Evolutionary conservation across 1,284 basidiomycete genomes (phyloP), one percentile per base, ranked within the genome.

Genomic region (Cutaneotrichosporon curvatum): DNA sequence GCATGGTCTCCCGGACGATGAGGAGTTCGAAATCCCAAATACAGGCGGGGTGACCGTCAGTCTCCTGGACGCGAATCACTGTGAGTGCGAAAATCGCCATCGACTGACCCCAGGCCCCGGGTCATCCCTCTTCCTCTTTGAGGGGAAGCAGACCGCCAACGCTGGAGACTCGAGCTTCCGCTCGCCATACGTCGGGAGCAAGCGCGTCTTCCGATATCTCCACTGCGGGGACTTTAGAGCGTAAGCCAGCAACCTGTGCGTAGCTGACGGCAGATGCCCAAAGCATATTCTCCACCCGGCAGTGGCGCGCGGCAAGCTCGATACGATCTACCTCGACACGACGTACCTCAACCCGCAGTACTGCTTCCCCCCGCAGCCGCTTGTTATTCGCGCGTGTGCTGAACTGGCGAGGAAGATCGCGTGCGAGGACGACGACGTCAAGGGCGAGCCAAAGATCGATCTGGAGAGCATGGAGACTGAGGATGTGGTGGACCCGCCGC

Each of bases 51-150:
- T 97, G 31, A 76, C 73, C 31, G 92, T 96, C 2, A 96, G 90
- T 0, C 80, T 90, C 34, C 88, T 98, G n/a, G 88, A 95, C 59
- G 94, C 94, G 2, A 98, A 98, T 63, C 95, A 97, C 64, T 94
- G 90, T 81, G 39, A 35, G 14, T 34, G 9, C 32, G 8, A 6
- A 34, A 34, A 34, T 16, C 32, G 8, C 25, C 4, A 3, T 7
- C 10, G 15, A 12, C n/a, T 45, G 42, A 36, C 42, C 9, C 14
- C 57, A 82, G 80, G 82, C 61, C 94, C 95, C 0, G 95, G 94
- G 6, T 95, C 91, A 0, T 88, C 83, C 47, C 74, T 98, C 8
- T 96, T 97, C 68, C 77, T 95, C 16, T 97, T 94, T 56, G 89
- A 95, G 70, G 94, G 94, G 0, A 79, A 72, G 20, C 92, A 95